A percentile compares a stretch with the other conserved stretches of the same genome.
Conservation (phyloP, 2,329 filamentous ascomycete species). For the Pseudonectria buxi region DNA sequence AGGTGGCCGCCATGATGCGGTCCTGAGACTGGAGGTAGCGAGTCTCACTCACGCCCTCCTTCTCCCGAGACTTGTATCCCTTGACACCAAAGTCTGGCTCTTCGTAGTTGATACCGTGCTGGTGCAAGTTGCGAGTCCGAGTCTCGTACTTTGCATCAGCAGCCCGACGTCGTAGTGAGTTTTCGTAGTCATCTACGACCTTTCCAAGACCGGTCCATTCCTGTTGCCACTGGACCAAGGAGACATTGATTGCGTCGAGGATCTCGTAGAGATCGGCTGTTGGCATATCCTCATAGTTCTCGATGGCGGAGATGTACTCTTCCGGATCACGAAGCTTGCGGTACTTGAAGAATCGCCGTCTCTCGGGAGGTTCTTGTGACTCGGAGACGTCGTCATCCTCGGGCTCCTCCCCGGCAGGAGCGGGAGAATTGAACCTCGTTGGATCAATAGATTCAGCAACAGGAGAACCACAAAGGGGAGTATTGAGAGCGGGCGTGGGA, state of each 20-base stretch:
- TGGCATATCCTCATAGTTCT: constrained; percentile 44
- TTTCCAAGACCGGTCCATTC: constrained; percentile 47
- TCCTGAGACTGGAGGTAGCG: constrained; percentile 48
- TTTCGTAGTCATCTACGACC: constrained; percentile 51
- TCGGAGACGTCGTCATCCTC: constrained; percentile 31
- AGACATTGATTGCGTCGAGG: constrained; percentile 38
- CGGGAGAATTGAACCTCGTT: constrained; percentile 31
- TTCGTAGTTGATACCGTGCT: constrained; percentile 37
- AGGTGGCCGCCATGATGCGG: constrained; percentile 51
- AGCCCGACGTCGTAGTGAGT: constrained; percentile 43
- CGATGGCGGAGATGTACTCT: constrained; percentile 41
- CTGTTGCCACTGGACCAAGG: constrained; percentile 44
- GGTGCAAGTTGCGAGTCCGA: constrained; percentile 35
- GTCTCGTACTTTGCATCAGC: constrained; percentile 43
- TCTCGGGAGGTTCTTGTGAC: constrained; percentile 26
- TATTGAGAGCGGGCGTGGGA: constrained; percentile 32
- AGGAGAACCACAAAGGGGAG: constrained; percentile 33
- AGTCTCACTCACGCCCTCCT: constrained; percentile 37
- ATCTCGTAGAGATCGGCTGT: constrained; percentile 39
- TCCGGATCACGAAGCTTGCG: constrained; percentile 44
- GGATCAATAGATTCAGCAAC: constrained; percentile 32
- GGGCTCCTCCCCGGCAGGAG: constrained; percentile 28
- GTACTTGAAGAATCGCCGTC: constrained; percentile 34
- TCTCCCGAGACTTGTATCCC: constrained; percentile 42
- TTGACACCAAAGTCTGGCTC: constrained; percentile 49